A percentile compares a stretch with the other conserved stretches of the same genome.
Evolutionary conservation across 1,284 basidiomycete genomes (phyloP).

Genomic region (Rhizopogon parksii): DNA sequence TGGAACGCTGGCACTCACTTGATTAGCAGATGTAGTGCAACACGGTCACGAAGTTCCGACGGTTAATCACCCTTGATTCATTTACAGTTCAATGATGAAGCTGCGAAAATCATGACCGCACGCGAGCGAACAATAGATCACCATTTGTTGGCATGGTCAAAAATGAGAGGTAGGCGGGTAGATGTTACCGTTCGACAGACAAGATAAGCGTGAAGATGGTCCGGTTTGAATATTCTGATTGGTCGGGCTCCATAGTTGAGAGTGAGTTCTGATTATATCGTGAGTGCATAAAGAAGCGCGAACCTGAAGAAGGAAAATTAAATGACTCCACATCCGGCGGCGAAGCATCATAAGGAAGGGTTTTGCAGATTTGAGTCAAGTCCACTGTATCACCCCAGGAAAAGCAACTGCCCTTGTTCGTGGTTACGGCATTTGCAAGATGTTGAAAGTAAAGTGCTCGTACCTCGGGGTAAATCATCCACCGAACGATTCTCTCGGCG

Average conservation of each 20-base stretch:
- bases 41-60: too few relatives aligned
- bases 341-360: too few relatives aligned
- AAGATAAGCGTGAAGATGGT: background rate
- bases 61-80: background rate
- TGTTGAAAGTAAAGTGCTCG: too few relatives aligned
- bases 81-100: background rate
- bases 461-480: too few relatives aligned
- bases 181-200: background rate
- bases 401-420: too few relatives aligned
- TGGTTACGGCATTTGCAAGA: too few relatives aligned
- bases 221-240: background rate
- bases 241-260: background rate
- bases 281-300: background rate
- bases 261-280: background rate
- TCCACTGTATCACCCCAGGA: too few relatives aligned
- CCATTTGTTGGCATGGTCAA: background rate
- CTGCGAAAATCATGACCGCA: background rate
- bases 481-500: too few relatives aligned
- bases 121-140: background rate
- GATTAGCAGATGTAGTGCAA: background rate
- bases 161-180: too few relatives aligned
- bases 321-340: too few relatives aligned
- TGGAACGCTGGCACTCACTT: background rate
- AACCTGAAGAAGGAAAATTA: background rate
- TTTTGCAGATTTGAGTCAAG: too few relatives aligned